Conservation (phyloP, 1,284 basidiomycete genomes). For the Malassezia arunalokei region DNA sequence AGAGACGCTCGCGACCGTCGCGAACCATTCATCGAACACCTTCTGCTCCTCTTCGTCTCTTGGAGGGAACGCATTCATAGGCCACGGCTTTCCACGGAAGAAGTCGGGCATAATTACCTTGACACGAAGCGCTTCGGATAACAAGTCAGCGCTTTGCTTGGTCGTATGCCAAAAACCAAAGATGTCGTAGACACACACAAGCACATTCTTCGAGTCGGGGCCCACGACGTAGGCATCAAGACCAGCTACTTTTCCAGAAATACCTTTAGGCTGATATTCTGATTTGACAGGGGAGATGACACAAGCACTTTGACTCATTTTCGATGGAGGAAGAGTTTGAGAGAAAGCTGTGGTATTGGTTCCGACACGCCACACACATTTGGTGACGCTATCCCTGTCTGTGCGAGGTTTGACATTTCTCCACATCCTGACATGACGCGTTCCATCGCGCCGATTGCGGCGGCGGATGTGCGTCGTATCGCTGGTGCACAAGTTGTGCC, state of each 20-base stretch:
- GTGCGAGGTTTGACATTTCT: neutral
- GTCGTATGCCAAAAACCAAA: conserved; percentile 53
- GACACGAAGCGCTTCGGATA: conserved; percentile 48
- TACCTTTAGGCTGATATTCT: conserved; percentile 48
- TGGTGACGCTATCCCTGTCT: too few species aligned
- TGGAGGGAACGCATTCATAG: conserved; percentile 52
- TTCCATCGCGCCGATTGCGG: conserved; percentile 25
- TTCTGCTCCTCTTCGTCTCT: conserved; percentile 46
- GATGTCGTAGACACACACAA: conserved; percentile 57
- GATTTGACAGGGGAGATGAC: conserved; percentile 49
- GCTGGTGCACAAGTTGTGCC: conserved; percentile 90
- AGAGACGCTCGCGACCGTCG: conserved; percentile 41
- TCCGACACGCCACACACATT: too few species aligned
- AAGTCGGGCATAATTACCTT: conserved; percentile 59
- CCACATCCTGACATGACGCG: neutral
- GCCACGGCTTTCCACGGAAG: conserved; percentile 53
- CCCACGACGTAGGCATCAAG: conserved; percentile 26
- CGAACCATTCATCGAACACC: conserved; percentile 36
- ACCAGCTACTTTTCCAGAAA: conserved; percentile 25
- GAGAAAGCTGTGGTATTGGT: too few species aligned
- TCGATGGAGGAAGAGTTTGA: too few species aligned
- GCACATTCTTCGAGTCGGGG: conserved; percentile 51
- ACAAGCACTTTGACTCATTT: too few species aligned
- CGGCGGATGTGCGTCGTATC: conserved; percentile 48
- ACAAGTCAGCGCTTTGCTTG: conserved; percentile 52